A percentile compares a stretch with the other conserved stretches of the same genome.
These are phyloP conservation scores for Nepenthes alata DNA, from an alignment of 179 eudicot species.

Conservation along the genomic window DNA sequence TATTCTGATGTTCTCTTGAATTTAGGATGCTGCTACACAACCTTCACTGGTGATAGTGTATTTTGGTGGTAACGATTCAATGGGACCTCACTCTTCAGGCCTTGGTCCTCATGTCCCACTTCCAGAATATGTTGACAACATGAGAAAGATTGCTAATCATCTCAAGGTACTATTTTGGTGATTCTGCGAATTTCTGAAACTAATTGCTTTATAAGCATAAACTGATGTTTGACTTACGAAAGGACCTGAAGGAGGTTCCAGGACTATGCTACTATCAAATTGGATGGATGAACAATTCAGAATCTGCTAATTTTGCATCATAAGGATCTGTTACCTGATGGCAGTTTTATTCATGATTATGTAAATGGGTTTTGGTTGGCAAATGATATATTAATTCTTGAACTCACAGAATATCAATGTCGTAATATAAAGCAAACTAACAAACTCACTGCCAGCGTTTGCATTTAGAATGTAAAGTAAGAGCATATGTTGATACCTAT, in stretches of 20 bases:
- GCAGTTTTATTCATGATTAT: too few relatives aligned
- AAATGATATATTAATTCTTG: too few relatives aligned
- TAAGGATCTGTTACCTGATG: too few relatives aligned
- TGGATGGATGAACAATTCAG: too few relatives aligned
- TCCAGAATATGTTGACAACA: conserved; percentile 73
- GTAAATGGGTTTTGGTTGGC: too few relatives aligned
- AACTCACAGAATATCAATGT: too few relatives aligned
- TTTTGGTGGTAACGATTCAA: conserved; percentile 92
- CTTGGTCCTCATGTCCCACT: conserved; percentile 92
- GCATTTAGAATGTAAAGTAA: too few relatives aligned
- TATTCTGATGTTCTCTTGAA: conserved; percentile 1
- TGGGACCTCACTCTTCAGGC: conserved; percentile 57
- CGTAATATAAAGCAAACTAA: too few relatives aligned
- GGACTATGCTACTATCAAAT: too few relatives aligned
- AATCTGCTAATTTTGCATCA: too few relatives aligned
- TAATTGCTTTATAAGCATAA: neutral
- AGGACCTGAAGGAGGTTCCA: neutral
- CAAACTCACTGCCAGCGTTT: too few relatives aligned
- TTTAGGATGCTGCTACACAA: conserved; percentile 55
- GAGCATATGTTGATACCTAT: too few relatives aligned
- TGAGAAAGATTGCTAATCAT: conserved; percentile 66
- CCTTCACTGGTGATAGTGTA: conserved; percentile 78
- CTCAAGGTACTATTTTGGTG: conserved; percentile 37
- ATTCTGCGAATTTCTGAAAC: neutral
- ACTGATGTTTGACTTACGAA: neutral